Percentiles rank a stretch among this genome's conserved stretches.
Conservation (phyloP, 2,329 filamentous ascomycete species). For the Hymenoscyphus infarciens region DNA sequence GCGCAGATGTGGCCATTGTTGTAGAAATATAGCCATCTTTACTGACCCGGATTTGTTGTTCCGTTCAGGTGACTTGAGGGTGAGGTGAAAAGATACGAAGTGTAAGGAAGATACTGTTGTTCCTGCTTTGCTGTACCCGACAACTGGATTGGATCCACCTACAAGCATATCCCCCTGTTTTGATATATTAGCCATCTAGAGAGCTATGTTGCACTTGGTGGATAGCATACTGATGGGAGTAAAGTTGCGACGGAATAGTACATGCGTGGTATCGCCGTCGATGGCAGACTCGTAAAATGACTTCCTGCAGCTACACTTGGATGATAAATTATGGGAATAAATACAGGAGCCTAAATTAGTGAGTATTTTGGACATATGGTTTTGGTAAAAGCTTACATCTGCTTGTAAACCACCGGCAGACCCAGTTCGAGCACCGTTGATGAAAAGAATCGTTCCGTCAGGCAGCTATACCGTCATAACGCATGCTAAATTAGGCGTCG, state of each 20-base stretch:
- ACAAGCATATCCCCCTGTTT: slow-evolving; percentile 2
- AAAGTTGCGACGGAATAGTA: slow-evolving; percentile 3
- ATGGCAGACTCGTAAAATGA: background rate
- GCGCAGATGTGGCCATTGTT: background rate
- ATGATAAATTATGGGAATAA: background rate
- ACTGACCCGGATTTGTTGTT: no score
- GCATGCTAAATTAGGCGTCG: background rate
- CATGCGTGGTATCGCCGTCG: background rate
- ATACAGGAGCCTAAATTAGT: background rate
- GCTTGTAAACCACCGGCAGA: slow-evolving; percentile 4
- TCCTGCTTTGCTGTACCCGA: background rate
- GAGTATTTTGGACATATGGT: no score
- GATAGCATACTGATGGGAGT: background rate
- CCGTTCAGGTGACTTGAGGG: no score
- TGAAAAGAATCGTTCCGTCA: background rate
- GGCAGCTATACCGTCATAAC: background rate
- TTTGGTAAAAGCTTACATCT: background rate
- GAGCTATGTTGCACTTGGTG: background rate
- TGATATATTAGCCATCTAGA: background rate
- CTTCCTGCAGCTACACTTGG: background rate
- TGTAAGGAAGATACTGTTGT: no score
- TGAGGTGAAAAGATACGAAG: no score
- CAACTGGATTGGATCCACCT: slow-evolving; percentile 1
- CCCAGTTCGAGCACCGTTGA: slow-evolving; percentile 3
- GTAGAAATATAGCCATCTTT: background rate